Conservation (phyloP, 495 filamentous ascomycete genomes). For the Bathelium albidoporum region DNA sequence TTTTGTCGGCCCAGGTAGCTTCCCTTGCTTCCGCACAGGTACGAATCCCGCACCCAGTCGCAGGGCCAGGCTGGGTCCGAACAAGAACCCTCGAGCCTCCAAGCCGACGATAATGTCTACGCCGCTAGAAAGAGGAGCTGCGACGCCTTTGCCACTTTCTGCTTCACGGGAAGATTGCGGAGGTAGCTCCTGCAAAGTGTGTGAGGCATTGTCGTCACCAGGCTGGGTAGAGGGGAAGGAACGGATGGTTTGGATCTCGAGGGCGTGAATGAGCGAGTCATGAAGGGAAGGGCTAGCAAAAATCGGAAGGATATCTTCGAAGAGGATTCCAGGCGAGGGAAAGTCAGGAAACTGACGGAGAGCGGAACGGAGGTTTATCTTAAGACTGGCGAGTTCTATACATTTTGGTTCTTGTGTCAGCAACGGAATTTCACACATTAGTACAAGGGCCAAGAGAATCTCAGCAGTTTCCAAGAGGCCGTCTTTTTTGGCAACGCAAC, state of each 20-base stretch:
- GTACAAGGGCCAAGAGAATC: no score
- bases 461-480: no score
- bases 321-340: constrained; percentile 85
- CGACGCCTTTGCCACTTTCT: constrained; percentile 6
- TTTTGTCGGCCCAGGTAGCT: constrained; percentile 80
- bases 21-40: constrained; percentile 90
- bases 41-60: constrained; percentile 81
- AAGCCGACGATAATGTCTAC: constrained; percentile 89
- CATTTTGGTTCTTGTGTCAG: constrained; percentile 47
- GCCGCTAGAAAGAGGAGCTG: constrained; percentile 33
- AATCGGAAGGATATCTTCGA: constrained; percentile 97
- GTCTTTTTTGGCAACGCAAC: constrained; percentile 23
- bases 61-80: constrained; percentile 83
- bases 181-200: not conserved
- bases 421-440: no score
- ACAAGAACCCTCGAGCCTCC: constrained; percentile 91
- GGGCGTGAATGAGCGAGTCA: constrained; percentile 65
- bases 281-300: constrained; percentile 75
- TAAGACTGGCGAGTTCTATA: constrained; percentile 85
- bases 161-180: constrained; percentile 34
- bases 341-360: constrained; percentile 84
- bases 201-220: constrained; percentile 1
- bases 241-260: constrained; percentile 63
- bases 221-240: constrained; percentile 10
- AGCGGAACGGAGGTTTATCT: constrained; percentile 57